Evolutionary conservation across 192 early-diverging fungal genomes (phyloP), one percentile per base, ranked within the genome.

Genomic region (Coemansia furcata): DNA sequence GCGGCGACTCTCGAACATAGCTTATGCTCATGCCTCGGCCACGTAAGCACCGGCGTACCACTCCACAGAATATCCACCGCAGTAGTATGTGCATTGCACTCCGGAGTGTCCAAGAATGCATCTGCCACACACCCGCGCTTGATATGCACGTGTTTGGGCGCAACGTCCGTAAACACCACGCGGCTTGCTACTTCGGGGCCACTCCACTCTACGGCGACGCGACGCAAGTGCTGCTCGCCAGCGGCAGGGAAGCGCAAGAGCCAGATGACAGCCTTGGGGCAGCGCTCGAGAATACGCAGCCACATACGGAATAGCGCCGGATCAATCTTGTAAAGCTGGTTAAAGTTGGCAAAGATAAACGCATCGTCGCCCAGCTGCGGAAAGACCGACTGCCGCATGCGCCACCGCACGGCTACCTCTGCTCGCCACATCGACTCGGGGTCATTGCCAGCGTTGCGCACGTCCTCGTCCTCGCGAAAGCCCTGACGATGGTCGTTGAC

Each of bases 321-420:
- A 42, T 98, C 95, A 55, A 97, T 88, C 90, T 98, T 98, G 85
- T 98, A 98, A 9, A 95, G 84, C 85, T 98, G 95, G 77, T 98
- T 98, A 71, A 98, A 96, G 78, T 95, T 95, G 60, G 95, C 94
- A 89, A 92, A 95, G 58, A 98, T 95, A 19, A 95, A 89, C 19
- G 87, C 87, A 75, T 94, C 88, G 71, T 95, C 93, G 19, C 85
- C 74, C 43, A 96, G 60, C 42, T 85, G 77, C 32, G 95, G 94
- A 60, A 98, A 98, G 33, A 95, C 69, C 70, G 94, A 90, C 50
- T 84, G 85, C 32, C 95, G 89, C 92, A 95, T 95, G 55, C 87
- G 84, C 84, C 90, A 89, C 38, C 95, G 86, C 62, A 85, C 78
- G 35, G 91, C 84, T 74, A 95, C 88, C 72, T 96, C 95, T 30